Evolutionary conservation across 352 stramenopile genomes (phyloP).

Genomic region (Globisporangium echinulatum): DNA sequence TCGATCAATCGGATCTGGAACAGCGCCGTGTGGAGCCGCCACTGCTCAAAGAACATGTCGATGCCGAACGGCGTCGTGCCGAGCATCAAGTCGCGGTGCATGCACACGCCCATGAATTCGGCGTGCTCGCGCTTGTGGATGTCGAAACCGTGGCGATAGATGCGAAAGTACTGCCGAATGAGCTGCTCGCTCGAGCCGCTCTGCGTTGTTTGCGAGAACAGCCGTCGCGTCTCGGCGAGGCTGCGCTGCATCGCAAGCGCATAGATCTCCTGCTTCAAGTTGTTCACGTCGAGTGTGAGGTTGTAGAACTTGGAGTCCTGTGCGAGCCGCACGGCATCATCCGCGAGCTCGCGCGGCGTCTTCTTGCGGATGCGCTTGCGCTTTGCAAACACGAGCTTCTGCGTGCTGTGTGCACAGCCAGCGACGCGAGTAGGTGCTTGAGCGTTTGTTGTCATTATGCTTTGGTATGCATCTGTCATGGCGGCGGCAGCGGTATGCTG

Average conservation of each 20-base stretch:
- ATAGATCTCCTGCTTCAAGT: slow-evolving; percentile 23
- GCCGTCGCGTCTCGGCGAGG: slow-evolving; percentile 1
- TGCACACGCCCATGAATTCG: slow-evolving; percentile 4
- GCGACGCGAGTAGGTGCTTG: too few species aligned
- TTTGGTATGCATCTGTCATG: too few species aligned
- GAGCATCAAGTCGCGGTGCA: slow-evolving; percentile 5
- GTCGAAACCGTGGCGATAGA: slow-evolving; percentile 10
- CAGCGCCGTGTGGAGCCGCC: slow-evolving; percentile 14
- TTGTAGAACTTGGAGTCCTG: slow-evolving; percentile 13
- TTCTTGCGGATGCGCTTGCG: slow-evolving; percentile 7
- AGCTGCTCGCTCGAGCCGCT: slow-evolving; percentile 8
- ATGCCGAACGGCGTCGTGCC: slow-evolving; percentile 9
- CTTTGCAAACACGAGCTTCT: slow-evolving; percentile 2
- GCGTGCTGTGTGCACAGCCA: background rate
- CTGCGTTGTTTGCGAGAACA: background rate
- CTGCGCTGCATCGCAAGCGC: background rate
- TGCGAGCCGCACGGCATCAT: slow-evolving; percentile 1
- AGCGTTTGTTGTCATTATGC: too few species aligned
- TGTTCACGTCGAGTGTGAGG: slow-evolving; percentile 28
- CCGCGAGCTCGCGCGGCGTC: slow-evolving; percentile 1
- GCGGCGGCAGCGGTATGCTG: too few species aligned
- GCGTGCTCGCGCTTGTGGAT: background rate
- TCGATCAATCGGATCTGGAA: slow-evolving; percentile 12
- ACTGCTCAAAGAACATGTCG: slow-evolving; percentile 22
- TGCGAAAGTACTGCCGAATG: slow-evolving; percentile 12